These are phyloP conservation scores for Rhipidocladum racemiflorum DNA, from an alignment of 176 grass and related monocot species.

Conservation along the genomic window DNA sequence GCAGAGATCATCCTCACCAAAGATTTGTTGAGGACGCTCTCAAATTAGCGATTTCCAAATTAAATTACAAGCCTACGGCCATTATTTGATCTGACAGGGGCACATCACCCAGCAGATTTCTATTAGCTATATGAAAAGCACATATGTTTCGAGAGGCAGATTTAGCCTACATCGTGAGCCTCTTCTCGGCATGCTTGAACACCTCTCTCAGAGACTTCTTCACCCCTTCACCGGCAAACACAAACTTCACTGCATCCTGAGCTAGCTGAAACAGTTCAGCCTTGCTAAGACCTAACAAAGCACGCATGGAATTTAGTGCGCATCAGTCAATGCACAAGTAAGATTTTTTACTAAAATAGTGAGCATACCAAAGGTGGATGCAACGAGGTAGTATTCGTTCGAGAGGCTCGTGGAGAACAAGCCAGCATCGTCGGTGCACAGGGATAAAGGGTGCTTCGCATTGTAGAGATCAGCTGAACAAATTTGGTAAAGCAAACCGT, in stretches of 20 bases:
- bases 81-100: not conserved
- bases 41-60: too few species aligned
- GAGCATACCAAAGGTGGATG: slow-evolving; percentile 58
- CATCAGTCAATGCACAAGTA: not conserved
- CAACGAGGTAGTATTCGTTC: slow-evolving; percentile 70
- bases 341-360: slow-evolving; percentile 18
- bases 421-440: slow-evolving; percentile 87
- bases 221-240: slow-evolving; percentile 60
- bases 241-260: slow-evolving; percentile 49
- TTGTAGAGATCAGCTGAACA: slow-evolving; percentile 82
- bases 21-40: too few species aligned
- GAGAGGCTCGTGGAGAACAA: slow-evolving; percentile 82
- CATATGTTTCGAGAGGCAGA: not conserved
- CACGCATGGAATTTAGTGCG: not conserved
- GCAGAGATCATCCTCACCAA: too few species aligned
- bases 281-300: slow-evolving; percentile 64
- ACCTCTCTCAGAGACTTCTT: slow-evolving; percentile 52
- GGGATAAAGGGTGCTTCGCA: slow-evolving; percentile 58
- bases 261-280: slow-evolving; percentile 64
- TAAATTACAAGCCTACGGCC: not conserved
- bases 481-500: slow-evolving; percentile 6
- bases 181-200: slow-evolving; percentile 49
- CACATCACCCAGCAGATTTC: not conserved
- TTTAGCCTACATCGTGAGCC: slow-evolving; percentile 11
- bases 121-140: too few species aligned